Evolutionary conservation across 1,284 basidiomycete species (phyloP), one percentile per base, ranked within the genome.

Genomic region (Rhodotorula sp.): DNA sequence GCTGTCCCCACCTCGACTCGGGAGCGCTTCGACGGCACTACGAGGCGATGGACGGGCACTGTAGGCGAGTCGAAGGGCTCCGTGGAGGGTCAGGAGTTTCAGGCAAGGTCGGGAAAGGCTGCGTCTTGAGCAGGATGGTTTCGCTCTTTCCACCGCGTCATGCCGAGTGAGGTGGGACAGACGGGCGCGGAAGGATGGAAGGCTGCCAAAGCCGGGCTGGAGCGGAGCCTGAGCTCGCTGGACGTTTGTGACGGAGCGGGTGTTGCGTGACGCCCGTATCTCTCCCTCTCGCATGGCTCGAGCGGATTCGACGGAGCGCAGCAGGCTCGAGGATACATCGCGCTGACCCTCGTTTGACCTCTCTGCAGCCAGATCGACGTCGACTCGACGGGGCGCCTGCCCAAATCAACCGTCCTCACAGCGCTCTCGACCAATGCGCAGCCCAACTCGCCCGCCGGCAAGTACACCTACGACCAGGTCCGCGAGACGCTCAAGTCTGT

Each of bases 401-500:
- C 93, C 80, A 94, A 96, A 79, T 83, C 88, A 46, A 83, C 86
- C 8, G 90, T 92, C 24, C 84, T 96, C 59, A 88, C 89, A 6
- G 85, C 89, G 7, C 79, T 96, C 55, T 72, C 68, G 5, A 66
- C 70, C 36, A 64, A 68, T 34, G 63, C 69, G 19, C 44, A 48
- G 36, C 30, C 63, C 29, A 56, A 59, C 5, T 88, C 94, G 78
- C 80, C 86, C 29, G 86, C 85, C 44, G 92, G 92, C 66, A 87
- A 93, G 78, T 83, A 82, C 46, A 91, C 90, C n/a, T 96, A 96
- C 78, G 94, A 97, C 83, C 85, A 88, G 66, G 93, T 89, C 10
- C 84, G 85, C 74, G 85, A 85, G 81, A 97, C 94, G 0, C 84
- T 99, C 80, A 99, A 99, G 83, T 86, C 90, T 75, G 94, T 98